Percentiles rank a stretch among this genome's conserved stretches.
phyloP scores from a whole-genome alignment of 1,284 basidiomycete species.

The Ceratobasidium sp. region DNA sequence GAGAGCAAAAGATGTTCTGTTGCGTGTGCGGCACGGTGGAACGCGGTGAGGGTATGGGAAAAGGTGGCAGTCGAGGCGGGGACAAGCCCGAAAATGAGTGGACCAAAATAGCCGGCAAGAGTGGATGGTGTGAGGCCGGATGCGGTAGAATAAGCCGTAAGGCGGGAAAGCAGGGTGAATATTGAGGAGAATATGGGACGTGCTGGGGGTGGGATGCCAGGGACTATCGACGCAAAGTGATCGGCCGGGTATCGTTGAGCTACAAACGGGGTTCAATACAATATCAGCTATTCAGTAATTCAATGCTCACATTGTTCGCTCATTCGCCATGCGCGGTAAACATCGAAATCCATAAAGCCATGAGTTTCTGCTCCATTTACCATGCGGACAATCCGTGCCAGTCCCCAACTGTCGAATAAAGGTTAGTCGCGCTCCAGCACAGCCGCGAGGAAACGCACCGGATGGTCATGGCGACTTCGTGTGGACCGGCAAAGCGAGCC shows the following conservation, averaged over 20 bases:
- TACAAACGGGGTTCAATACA: background rate
- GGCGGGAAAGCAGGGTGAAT: slow-evolving; percentile 77
- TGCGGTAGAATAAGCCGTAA: slow-evolving; percentile 79
- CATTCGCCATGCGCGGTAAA: slow-evolving; percentile 79
- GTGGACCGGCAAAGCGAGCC: slow-evolving; percentile 79
- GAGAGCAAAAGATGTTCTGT: slow-evolving; percentile 89
- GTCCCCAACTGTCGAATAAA: slow-evolving; percentile 78
- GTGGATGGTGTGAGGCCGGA: slow-evolving; percentile 87
- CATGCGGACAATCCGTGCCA: slow-evolving; percentile 74
- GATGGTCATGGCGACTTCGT: slow-evolving; percentile 79
- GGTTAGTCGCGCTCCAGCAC: background rate
- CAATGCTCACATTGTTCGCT: slow-evolving; percentile 73
- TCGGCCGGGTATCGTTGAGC: slow-evolving; percentile 44
- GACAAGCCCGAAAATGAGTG: slow-evolving; percentile 82
- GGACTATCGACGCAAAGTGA: slow-evolving; percentile 59
- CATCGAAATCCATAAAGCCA: slow-evolving; percentile 80
- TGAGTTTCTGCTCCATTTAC: slow-evolving; percentile 72
- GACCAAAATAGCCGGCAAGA: slow-evolving; percentile 88
- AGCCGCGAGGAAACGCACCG: slow-evolving; percentile 16
- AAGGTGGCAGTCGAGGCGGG: slow-evolving; percentile 65
- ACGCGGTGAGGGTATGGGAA: slow-evolving; percentile 79
- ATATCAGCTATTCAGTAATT: slow-evolving; percentile 28
- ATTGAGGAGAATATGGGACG: slow-evolving; percentile 72
- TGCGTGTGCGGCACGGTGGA: slow-evolving; percentile 82
- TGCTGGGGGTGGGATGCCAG: slow-evolving; percentile 64